Evolutionary conservation across 106 monocot species (phyloP).

Genomic region (Dactylorhiza incarnata): DNA sequence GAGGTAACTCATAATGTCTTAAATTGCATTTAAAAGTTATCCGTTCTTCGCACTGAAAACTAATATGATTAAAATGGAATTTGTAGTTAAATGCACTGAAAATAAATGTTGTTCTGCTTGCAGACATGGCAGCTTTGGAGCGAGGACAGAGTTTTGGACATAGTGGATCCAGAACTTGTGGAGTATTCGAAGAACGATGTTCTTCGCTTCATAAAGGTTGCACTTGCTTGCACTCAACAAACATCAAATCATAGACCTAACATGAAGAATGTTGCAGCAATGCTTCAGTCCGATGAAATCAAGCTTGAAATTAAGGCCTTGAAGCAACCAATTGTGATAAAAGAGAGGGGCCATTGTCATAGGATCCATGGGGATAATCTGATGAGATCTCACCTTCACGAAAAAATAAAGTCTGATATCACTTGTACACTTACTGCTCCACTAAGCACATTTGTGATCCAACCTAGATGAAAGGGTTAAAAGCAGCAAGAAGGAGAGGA

Average conservation of each 20-base stretch:
- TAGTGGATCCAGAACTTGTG: conserved; percentile 33
- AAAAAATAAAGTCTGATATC: neutral
- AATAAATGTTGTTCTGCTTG: neutral
- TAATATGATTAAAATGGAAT: too few relatives aligned
- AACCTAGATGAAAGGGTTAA: conserved; percentile 18
- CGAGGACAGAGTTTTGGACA: conserved; percentile 32
- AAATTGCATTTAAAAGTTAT: too few relatives aligned
- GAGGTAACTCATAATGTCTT: neutral
- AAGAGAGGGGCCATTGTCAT: neutral
- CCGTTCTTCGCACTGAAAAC: too few relatives aligned
- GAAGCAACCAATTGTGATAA: conserved; percentile 17
- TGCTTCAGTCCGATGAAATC: conserved; percentile 13
- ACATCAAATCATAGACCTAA: conserved; percentile 28
- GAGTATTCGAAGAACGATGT: conserved; percentile 33
- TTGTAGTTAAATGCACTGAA: too few relatives aligned
- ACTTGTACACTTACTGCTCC: neutral
- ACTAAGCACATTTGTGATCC: conserved; percentile 10
- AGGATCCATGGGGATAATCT: neutral
- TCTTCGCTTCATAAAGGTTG: conserved; percentile 39
- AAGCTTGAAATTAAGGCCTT: conserved; percentile 19
- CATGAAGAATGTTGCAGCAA: conserved; percentile 33
- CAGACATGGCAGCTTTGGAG: conserved; percentile 38
- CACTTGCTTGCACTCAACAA: conserved; percentile 40
- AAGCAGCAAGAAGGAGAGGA: too few relatives aligned
- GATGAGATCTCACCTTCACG: neutral